A percentile compares a stretch with the other conserved stretches of the same genome.
phyloP scores from a whole-genome alignment of 768 basidiomycete genomes.

The Suillus cothurnatus region DNA sequence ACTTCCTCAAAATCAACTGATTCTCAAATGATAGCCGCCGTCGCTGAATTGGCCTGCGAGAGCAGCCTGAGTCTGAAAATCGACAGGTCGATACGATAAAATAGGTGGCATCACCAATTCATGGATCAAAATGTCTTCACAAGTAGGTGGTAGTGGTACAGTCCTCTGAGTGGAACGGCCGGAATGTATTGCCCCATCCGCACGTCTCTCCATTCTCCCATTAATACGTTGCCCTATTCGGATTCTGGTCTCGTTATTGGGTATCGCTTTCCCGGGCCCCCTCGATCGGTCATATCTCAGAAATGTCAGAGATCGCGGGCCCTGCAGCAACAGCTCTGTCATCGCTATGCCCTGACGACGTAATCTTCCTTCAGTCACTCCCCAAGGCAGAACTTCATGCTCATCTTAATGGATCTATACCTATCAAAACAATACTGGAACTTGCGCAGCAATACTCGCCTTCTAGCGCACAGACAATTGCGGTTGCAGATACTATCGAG shows the following conservation, averaged over 20 bases:
- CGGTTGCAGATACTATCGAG: constrained; percentile 41
- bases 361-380: constrained; percentile 59
- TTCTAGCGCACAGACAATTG: background rate
- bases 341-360: constrained; percentile 52
- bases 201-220: no score
- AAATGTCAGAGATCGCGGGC: constrained; percentile 23
- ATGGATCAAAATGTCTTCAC: background rate
- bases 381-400: constrained; percentile 89
- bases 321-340: constrained; percentile 51
- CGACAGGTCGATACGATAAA: background rate
- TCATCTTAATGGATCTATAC: constrained; percentile 85
- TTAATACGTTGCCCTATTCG: no score
- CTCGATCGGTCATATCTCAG: background rate
- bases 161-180: no score
- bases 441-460: constrained; percentile 44
- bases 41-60: background rate
- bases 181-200: no score
- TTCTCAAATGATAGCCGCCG: background rate
- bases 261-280: no score
- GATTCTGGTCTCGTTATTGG: no score
- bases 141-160: background rate
- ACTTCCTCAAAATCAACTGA: background rate
- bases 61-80: background rate
- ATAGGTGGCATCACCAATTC: background rate
- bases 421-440: constrained; percentile 59